A percentile compares a stretch with the other conserved stretches of the same genome.
These are phyloP conservation scores for Fusarium sp. DNA, from an alignment of 2,329 filamentous ascomycete genomes.

Conservation along the genomic window DNA sequence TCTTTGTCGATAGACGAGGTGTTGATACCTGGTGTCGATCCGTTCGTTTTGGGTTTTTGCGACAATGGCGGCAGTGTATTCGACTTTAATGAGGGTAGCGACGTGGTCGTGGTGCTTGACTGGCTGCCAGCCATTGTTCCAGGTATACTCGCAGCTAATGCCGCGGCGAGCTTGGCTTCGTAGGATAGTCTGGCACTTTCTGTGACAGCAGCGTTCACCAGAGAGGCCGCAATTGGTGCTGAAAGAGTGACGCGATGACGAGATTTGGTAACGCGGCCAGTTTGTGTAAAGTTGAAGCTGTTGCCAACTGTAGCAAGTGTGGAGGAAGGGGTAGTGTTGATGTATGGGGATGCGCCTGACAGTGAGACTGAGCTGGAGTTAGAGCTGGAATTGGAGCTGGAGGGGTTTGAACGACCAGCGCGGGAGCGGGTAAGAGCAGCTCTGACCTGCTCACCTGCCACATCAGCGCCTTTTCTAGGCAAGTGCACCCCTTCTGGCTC, in stretches of 20 bases:
- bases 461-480: constrained; percentile 42
- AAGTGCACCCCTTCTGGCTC: constrained; percentile 31
- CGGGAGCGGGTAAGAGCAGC: constrained; percentile 41
- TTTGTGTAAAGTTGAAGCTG: constrained; percentile 38
- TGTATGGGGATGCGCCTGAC: constrained; percentile 34
- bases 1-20: constrained; percentile 56
- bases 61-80: constrained; percentile 25
- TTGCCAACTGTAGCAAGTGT: constrained; percentile 7
- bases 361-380: constrained; percentile 31
- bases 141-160: constrained; percentile 30
- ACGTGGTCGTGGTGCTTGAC: constrained; percentile 33
- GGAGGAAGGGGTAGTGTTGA: constrained; percentile 27
- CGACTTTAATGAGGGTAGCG: constrained; percentile 35
- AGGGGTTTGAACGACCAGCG: constrained; percentile 39
- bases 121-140: constrained; percentile 32
- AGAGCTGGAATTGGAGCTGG: neutral
- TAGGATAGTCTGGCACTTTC: constrained; percentile 42
- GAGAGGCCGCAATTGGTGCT: constrained; percentile 38
- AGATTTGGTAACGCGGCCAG: constrained; percentile 48
- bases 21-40: constrained; percentile 23
- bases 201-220: constrained; percentile 40
- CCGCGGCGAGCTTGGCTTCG: constrained; percentile 39
- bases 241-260: constrained; percentile 43
- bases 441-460: constrained; percentile 41
- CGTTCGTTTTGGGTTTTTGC: constrained; percentile 21